phyloP scores from a whole-genome alignment of 768 basidiomycete genomes.

The Boletales sp. region DNA sequence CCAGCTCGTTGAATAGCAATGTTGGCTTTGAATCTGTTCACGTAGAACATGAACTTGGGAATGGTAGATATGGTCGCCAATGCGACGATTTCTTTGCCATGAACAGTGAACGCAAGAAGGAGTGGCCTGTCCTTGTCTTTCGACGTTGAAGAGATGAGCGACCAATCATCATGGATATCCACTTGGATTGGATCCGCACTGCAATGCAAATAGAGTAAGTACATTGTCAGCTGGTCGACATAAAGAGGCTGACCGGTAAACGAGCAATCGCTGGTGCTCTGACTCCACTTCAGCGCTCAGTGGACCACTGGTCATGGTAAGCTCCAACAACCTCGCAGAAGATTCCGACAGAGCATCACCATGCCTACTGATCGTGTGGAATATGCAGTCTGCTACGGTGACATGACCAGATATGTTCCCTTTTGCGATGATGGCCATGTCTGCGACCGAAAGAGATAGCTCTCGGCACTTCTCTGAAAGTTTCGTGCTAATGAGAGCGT shows the following conservation, averaged over 20 bases:
- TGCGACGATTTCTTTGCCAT: slow-evolving; percentile 63
- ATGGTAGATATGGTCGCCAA: slow-evolving; percentile 72
- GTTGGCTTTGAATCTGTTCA: slow-evolving; percentile 70
- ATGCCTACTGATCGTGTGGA: slow-evolving; percentile 65
- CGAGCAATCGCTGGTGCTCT: slow-evolving; percentile 68
- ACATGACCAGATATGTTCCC: slow-evolving; percentile 70
- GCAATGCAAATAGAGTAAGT: slow-evolving; percentile 3
- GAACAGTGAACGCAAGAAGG: slow-evolving; percentile 71
- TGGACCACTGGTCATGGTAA: slow-evolving; percentile 71
- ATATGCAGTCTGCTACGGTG: slow-evolving; percentile 66
- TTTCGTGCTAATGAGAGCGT: slow-evolving; percentile 62
- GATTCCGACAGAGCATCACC: slow-evolving; percentile 38
- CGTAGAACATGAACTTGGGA: slow-evolving; percentile 71
- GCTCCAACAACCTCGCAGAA: slow-evolving; percentile 58
- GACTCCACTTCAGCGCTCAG: slow-evolving; percentile 67
- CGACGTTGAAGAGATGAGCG: slow-evolving; percentile 39
- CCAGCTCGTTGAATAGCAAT: slow-evolving; percentile 70
- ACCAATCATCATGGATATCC: slow-evolving; percentile 82
- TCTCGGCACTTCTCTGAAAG: slow-evolving; percentile 60
- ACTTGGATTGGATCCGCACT: slow-evolving; percentile 79
- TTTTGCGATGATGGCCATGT: slow-evolving; percentile 51
- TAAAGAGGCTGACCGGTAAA: slow-evolving; percentile 59
- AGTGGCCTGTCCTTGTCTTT: slow-evolving; percentile 42
- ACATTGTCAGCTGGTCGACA: neutral
- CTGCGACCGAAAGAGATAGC: slow-evolving; percentile 61